Evolutionary conservation across 306 rosid genomes (phyloP).

Genomic region (Styphnolobium japonicum): DNA sequence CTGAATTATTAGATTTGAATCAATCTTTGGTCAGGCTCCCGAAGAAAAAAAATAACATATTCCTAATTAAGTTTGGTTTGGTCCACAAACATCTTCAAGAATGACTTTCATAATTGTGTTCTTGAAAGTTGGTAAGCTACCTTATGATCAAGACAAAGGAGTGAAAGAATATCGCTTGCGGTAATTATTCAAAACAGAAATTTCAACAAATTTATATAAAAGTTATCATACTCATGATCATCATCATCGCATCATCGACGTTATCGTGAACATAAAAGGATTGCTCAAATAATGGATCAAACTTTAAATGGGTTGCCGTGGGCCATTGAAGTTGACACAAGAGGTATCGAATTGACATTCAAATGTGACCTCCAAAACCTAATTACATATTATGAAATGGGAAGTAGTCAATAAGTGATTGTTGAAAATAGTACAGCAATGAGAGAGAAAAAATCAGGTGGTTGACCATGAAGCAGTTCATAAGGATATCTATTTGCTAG

Average conservation of each 20-base stretch:
- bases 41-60: background rate
- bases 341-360: background rate
- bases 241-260: background rate
- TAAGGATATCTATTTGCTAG: too few relatives aligned
- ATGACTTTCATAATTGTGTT: background rate
- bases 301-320: background rate
- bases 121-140: slow-evolving; percentile 22
- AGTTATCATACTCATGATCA: background rate
- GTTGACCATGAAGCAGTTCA: too few relatives aligned
- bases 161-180: background rate
- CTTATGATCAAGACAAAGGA: background rate
- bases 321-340: background rate
- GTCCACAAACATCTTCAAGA: background rate
- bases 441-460: too few relatives aligned
- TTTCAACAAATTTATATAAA: background rate
- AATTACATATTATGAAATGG: background rate
- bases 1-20: background rate
- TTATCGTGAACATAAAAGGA: background rate
- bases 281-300: background rate
- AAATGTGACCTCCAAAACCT: background rate
- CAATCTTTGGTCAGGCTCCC: background rate
- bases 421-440: background rate
- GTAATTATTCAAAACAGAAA: background rate
- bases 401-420: background rate
- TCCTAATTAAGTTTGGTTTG: background rate